Conservation (phyloP, 805 yeast genomes). For the Yarrowia sp. region DNA sequence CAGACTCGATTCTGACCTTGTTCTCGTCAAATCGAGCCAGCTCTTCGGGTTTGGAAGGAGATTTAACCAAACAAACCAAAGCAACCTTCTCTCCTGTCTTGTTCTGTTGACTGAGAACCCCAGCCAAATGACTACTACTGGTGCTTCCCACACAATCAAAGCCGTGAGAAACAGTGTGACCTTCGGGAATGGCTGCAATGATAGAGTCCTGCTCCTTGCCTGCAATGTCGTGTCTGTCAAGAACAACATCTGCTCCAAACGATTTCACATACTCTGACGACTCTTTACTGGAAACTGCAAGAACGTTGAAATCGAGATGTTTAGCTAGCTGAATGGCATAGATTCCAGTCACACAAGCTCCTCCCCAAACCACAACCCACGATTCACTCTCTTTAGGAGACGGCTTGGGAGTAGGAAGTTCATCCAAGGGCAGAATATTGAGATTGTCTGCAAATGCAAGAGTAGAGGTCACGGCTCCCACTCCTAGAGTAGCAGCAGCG, state of each 20-base stretch:
- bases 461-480: slow-evolving; percentile 26
- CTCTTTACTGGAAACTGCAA: slow-evolving; percentile 30
- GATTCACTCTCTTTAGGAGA: background rate
- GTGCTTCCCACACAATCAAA: slow-evolving; percentile 38
- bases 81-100: background rate
- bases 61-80: slow-evolving; percentile 27
- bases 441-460: slow-evolving; percentile 31
- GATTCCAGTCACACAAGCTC: slow-evolving; percentile 37
- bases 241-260: slow-evolving; percentile 37
- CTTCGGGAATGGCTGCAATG: slow-evolving; percentile 7
- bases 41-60: slow-evolving; percentile 29
- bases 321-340: slow-evolving; percentile 38
- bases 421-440: slow-evolving; percentile 2
- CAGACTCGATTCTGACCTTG: slow-evolving; percentile 31
- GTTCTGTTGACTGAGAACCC: slow-evolving; percentile 12
- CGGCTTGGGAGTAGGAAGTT: background rate
- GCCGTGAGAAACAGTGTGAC: slow-evolving; percentile 13
- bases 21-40: slow-evolving; percentile 5
- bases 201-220: slow-evolving; percentile 27
- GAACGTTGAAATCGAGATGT: slow-evolving; percentile 21
- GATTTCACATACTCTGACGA: slow-evolving; percentile 17
- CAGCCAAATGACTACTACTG: slow-evolving; percentile 29
- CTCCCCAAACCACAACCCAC: slow-evolving; percentile 37
- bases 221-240: slow-evolving; percentile 25
- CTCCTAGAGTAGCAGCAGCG: slow-evolving; percentile 23